Percentiles rank a stretch among this genome's conserved stretches.
Conservation (phyloP, 129 eudicot species). For the Escallonia herrerae region DNA sequence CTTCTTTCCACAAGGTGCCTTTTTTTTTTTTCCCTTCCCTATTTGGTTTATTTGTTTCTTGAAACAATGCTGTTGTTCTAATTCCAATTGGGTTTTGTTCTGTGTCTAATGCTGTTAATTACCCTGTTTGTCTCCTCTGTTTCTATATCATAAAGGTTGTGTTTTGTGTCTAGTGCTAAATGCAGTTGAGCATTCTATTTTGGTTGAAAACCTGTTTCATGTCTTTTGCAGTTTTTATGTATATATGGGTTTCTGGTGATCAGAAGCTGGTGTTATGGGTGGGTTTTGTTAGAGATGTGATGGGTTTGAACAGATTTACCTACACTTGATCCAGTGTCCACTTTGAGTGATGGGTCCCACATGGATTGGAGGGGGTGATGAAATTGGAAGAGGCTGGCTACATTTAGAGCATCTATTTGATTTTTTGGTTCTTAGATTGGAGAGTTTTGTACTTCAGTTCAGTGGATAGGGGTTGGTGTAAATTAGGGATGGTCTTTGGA, state of each 20-base stretch:
- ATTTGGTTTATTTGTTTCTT: neutral
- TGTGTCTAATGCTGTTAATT: no score
- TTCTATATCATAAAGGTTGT: no score
- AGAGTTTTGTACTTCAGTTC: neutral
- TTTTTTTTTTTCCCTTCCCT: constrained; percentile 2
- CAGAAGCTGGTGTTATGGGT: neutral
- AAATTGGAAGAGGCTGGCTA: neutral
- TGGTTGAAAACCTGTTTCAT: no score
- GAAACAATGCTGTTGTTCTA: no score
- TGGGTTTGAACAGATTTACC: constrained; percentile 8
- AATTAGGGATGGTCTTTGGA: no score
- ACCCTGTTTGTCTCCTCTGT: neutral
- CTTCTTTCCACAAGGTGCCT: constrained; percentile 69
- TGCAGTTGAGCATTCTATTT: no score
- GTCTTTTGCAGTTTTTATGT: no score
- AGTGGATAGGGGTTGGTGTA: no score
- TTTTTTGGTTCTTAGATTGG: neutral
- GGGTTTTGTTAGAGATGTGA: constrained; percentile 6
- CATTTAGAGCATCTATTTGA: neutral
- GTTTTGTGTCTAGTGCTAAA: no score
- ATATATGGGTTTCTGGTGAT: constrained; percentile 6
- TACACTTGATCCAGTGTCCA: constrained; percentile 10
- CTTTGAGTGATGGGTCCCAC: constrained; percentile 21
- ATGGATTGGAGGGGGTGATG: constrained; percentile 9
- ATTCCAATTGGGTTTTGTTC: no score